Conservation (phyloP, 129 eudicot species). For the Arctium minus region DNA sequence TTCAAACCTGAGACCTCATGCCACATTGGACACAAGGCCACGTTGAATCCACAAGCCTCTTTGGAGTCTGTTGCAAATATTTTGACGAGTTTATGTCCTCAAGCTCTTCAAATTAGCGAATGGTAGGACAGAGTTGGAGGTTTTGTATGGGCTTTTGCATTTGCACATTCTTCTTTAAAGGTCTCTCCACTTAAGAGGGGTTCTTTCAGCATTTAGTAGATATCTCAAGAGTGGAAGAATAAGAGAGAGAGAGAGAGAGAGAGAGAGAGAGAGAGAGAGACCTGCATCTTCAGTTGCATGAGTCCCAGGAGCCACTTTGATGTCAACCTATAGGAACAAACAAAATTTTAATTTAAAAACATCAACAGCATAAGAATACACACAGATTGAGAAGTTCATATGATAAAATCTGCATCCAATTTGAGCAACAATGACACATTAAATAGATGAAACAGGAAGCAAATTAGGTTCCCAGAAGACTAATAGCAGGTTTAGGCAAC, state of each 20-base stretch:
- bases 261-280: slow-evolving; percentile 28
- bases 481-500: neutral
- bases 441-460: neutral
- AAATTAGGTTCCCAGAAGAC: neutral
- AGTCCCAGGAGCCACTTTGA: slow-evolving; percentile 89
- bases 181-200: too few relatives aligned
- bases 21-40: too few relatives aligned
- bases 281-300: slow-evolving; percentile 99
- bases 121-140: too few relatives aligned
- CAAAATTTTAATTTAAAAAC: neutral
- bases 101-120: too few relatives aligned
- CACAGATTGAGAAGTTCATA: neutral
- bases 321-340: slow-evolving; percentile 55
- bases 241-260: neutral
- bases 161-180: too few relatives aligned
- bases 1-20: too few relatives aligned
- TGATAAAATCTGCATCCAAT: neutral
- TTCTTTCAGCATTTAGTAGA: too few relatives aligned
- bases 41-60: too few relatives aligned
- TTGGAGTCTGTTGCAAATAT: too few relatives aligned
- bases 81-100: too few relatives aligned
- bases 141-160: too few relatives aligned
- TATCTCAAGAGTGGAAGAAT: neutral
- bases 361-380: neutral
- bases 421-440: neutral